Evolutionary conservation across 2,329 filamentous ascomycete genomes (phyloP).

Genomic region (Fusarium torreyae): DNA sequence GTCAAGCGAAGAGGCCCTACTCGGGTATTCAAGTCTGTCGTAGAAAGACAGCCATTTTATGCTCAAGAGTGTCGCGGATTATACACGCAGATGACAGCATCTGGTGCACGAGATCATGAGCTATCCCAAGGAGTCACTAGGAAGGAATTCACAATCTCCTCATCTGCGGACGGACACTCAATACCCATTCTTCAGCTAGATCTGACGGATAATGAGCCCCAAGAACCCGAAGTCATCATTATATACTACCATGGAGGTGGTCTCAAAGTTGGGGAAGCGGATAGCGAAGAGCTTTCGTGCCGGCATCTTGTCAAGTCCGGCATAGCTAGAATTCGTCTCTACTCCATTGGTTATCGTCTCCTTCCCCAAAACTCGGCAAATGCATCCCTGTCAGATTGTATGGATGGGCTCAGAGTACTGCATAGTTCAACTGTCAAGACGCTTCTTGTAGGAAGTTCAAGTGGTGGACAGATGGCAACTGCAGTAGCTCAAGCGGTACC

Average conservation of each 20-base stretch:
- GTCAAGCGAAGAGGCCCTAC: slow-evolving; percentile 38
- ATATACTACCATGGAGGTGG: slow-evolving; percentile 67
- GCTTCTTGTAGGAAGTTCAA: slow-evolving; percentile 62
- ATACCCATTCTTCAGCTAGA: slow-evolving; percentile 59
- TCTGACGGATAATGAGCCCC: slow-evolving; percentile 24
- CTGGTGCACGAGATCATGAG: slow-evolving; percentile 55
- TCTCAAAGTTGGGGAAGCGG: slow-evolving; percentile 63
- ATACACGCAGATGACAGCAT: slow-evolving; percentile 55
- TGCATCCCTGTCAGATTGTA: slow-evolving; percentile 60
- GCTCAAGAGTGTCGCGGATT: slow-evolving; percentile 58
- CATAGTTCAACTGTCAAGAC: slow-evolving; percentile 40
- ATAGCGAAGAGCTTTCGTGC: slow-evolving; percentile 65
- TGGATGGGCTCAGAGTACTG: slow-evolving; percentile 54
- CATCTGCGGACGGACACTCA: slow-evolving; percentile 51
- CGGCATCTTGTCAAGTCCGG: slow-evolving; percentile 57
- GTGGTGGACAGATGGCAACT: slow-evolving; percentile 64
- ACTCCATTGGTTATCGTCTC: slow-evolving; percentile 64
- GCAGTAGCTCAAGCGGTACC: slow-evolving; percentile 57
- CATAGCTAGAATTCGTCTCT: slow-evolving; percentile 53
- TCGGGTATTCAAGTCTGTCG: slow-evolving; percentile 38
- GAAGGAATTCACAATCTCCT: slow-evolving; percentile 51
- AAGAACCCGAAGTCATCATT: slow-evolving; percentile 49
- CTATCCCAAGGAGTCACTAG: slow-evolving; percentile 55
- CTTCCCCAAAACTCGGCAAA: slow-evolving; percentile 58
- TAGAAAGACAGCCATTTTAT: slow-evolving; percentile 59